Conservation (phyloP, 1,284 basidiomycete genomes). For the Leccinum fuscescens region DNA sequence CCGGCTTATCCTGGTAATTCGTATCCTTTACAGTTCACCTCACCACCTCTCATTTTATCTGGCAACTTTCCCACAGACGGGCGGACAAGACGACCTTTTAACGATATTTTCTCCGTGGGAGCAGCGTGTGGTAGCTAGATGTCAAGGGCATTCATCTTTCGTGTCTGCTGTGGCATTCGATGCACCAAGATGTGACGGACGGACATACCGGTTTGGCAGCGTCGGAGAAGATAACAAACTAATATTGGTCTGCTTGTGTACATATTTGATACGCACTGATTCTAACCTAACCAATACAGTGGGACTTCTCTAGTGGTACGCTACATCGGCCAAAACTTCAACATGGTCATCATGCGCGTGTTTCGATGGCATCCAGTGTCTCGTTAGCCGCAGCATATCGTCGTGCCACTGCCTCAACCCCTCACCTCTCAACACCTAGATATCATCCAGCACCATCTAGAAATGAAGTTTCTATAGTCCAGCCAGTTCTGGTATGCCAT, state of each 20-base stretch:
- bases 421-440: conserved; percentile 53
- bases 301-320: conserved; percentile 87
- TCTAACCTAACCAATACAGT: conserved; percentile 44
- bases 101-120: conserved; percentile 93
- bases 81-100: conserved; percentile 92
- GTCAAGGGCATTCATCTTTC: conserved; percentile 95
- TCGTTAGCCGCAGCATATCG: conserved; percentile 58
- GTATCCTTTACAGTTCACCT: conserved; percentile 4
- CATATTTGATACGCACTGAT: not conserved
- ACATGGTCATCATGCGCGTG: conserved; percentile 63
- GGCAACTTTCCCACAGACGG: conserved; percentile 46
- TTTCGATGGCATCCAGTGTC: conserved; percentile 72
- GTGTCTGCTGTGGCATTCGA: conserved; percentile 91
- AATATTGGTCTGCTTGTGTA: conserved; percentile 59
- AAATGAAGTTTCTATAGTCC: conserved; percentile 86
- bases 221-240: conserved; percentile 94
- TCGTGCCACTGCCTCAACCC: conserved; percentile 51
- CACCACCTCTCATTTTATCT: not conserved
- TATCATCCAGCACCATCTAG: conserved; percentile 87
- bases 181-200: conserved; percentile 77
- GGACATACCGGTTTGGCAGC: conserved; percentile 88
- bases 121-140: conserved; percentile 89
- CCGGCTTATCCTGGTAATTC: conserved; percentile 76
- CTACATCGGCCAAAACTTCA: conserved; percentile 70
- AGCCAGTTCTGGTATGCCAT: conserved; percentile 78